Conservation (phyloP, 306 rosid species). For the Begonia masoniana region DNA sequence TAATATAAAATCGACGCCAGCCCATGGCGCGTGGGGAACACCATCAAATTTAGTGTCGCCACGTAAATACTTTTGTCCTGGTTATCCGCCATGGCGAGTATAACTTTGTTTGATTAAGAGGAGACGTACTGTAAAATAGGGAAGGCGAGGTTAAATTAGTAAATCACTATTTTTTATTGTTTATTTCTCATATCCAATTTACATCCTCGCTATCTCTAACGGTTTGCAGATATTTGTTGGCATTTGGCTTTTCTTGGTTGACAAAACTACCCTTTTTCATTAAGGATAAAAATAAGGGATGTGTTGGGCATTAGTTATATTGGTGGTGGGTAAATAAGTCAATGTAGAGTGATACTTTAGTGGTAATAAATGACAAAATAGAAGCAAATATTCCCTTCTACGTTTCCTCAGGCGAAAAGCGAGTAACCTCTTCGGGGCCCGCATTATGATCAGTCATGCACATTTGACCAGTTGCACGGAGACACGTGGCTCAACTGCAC, state of each 20-base stretch:
- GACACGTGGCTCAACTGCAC: slow-evolving; percentile 2
- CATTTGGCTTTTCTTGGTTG: background rate
- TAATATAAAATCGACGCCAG: no score
- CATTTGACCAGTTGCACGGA: background rate
- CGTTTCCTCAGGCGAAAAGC: background rate
- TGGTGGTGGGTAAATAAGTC: background rate
- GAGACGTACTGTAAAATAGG: background rate
- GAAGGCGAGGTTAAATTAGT: background rate
- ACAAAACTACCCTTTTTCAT: background rate
- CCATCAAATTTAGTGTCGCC: background rate
- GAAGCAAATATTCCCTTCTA: background rate
- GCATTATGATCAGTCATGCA: background rate
- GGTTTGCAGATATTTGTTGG: background rate
- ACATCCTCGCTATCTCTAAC: background rate
- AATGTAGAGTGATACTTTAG: background rate
- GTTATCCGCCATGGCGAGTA: no score
- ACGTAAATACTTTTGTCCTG: background rate
- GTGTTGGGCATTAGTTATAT: background rate
- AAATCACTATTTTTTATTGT: background rate
- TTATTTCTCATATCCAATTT: background rate
- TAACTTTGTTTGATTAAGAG: no score
- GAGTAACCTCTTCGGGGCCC: background rate
- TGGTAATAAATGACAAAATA: background rate
- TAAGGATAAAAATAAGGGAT: background rate
- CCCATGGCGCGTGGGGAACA: background rate